Conservation (phyloP, 2,329 filamentous ascomycete genomes). For the Colletotrichum sp. region DNA sequence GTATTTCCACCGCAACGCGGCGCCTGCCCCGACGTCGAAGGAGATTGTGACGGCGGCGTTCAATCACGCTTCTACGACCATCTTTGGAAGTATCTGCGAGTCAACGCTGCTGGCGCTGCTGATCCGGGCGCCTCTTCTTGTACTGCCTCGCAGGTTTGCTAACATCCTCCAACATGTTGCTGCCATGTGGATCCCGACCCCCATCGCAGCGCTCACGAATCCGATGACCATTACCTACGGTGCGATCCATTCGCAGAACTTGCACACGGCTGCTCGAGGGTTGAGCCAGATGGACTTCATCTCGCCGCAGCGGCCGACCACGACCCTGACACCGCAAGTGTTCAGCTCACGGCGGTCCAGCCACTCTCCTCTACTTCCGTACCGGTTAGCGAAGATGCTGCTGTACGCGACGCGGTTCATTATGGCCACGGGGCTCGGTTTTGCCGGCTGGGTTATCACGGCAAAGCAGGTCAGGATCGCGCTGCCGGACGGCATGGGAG, state of each 20-base stretch:
- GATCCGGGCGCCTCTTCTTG: conserved; percentile 82
- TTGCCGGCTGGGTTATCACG: conserved; percentile 96
- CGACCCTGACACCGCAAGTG: conserved; percentile 66
- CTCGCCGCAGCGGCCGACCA: conserved; percentile 74
- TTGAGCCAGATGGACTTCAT: conserved; percentile 85
- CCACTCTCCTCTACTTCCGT: conserved; percentile 69
- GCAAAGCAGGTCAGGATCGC: conserved; percentile 76
- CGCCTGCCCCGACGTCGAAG: conserved; percentile 76
- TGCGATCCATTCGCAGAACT: conserved; percentile 88
- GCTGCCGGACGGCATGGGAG: conserved; percentile 55
- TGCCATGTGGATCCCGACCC: conserved; percentile 83
- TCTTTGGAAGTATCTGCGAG: conserved; percentile 91
- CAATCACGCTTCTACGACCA: conserved; percentile 79
- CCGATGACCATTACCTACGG: conserved; percentile 91
- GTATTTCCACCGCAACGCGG: conserved; percentile 94
- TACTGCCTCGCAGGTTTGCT: conserved; percentile 76
- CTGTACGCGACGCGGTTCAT: conserved; percentile 90
- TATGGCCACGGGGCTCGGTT: conserved; percentile 88
- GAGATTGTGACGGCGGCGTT: conserved; percentile 86
- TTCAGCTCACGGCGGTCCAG: conserved; percentile 40
- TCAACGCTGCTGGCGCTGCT: conserved; percentile 82
- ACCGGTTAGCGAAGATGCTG: conserved; percentile 88
- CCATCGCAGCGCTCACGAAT: conserved; percentile 86
- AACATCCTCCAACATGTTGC: conserved; percentile 73
- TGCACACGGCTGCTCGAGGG: conserved; percentile 78